Base-by-base conservation (phyloP, 495 filamentous ascomycete species). In the Oidiodendron maius region DNA sequence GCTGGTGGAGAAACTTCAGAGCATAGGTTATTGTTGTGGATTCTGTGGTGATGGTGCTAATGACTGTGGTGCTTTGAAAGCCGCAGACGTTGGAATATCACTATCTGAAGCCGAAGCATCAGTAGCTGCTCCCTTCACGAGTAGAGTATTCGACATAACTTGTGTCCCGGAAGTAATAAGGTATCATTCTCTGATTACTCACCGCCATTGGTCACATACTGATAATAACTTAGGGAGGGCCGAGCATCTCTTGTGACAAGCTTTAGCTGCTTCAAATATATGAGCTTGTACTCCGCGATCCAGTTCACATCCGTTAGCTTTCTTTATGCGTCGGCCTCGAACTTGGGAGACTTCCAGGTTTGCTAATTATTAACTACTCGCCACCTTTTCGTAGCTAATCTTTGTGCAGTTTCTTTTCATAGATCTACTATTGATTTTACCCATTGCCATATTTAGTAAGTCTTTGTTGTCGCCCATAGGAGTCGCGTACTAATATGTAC, bases 231-330 rank as follows among this genome's bases (percentile, higher is more conserved):
- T 50, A 87, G 87, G 21, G 94, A 99, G 72, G 94, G 94, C 3
- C 82, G 94, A 50, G 91, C 91, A 37, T 86, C 94, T 39, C 74
- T 99, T 15, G 91, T 96, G 5, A 99, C 94, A 22, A 96, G 91
- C 62, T 99, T 99, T 68, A 95, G 88, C 68, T 99, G 94, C 70
- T 99, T 99, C 71, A 99, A 99, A 66, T 99, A 90, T 64, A 99
- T 99, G 94, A 95, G 89, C 59, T 68, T 99, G 50, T 99, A 99
- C 67, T 96, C 91, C 3, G 93, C 93, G 4, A 99, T 99, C 44
- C 94, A 99, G 66, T 99, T 99, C 71, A 94, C 89, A n/a, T 85
- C 89, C 2, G 94, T 99, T 62, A 96, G 88, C 78, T 95, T 99
- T 60, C 72, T 99, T 20, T 99, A 99, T 64, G 86, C 89, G 4